Evolutionary conservation across 805 yeast species (phyloP).

Genomic region (Candida lessepsii): DNA sequence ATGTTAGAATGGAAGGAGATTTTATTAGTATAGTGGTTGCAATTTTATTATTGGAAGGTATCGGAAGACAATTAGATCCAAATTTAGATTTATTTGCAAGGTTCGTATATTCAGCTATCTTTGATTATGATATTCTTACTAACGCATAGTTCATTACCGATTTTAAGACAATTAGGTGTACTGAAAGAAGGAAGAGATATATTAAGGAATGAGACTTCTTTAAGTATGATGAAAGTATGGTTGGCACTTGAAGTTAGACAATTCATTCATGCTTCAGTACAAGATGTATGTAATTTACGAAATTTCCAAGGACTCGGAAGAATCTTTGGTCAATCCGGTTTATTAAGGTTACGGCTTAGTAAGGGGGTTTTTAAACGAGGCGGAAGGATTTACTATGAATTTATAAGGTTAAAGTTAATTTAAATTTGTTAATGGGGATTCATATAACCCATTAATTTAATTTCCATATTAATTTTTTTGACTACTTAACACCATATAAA

Average conservation of each 20-base stretch:
- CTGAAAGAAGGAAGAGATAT: constrained; percentile 63
- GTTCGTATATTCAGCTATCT: constrained; percentile 61
- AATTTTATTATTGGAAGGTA: constrained; percentile 85
- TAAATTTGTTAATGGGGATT: too few species aligned
- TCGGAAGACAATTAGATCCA: constrained; percentile 93
- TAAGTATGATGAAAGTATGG: constrained; percentile 90
- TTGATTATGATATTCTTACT: constrained; percentile 38
- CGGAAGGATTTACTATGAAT: too few species aligned
- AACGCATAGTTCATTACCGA: constrained; percentile 68
- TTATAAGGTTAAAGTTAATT: too few species aligned
- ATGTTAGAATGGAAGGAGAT: constrained; percentile 97
- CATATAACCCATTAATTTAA: too few species aligned
- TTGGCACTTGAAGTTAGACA: constrained; percentile 84
- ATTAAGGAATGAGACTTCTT: constrained; percentile 53
- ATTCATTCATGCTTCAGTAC: constrained; percentile 77
- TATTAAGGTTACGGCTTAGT: too few species aligned
- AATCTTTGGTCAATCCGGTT: too few species aligned
- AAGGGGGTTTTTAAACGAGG: too few species aligned
- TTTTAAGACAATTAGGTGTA: constrained; percentile 75
- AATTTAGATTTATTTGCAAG: constrained; percentile 92
- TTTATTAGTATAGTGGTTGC: constrained; percentile 95
- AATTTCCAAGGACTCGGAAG: too few species aligned
- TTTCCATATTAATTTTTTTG: too few species aligned
- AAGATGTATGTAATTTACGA: constrained; percentile 54
- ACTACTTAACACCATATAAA: too few species aligned